phyloP scores from a whole-genome alignment of 2,329 filamentous ascomycete species.

The Emergomyces pasteurianus region DNA sequence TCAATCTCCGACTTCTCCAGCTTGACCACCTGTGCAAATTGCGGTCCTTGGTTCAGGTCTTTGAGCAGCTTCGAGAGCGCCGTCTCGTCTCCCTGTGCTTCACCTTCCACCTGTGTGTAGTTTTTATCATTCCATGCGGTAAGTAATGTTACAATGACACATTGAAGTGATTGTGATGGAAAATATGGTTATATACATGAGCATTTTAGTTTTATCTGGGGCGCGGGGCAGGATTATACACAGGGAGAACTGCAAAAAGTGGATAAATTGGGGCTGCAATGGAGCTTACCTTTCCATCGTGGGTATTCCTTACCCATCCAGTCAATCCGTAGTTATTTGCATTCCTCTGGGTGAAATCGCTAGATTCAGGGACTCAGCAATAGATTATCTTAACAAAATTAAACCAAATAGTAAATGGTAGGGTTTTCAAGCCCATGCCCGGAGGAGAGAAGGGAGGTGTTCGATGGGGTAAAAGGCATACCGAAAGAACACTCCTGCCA shows the following conservation, averaged over 20 bases:
- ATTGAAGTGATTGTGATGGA: too few relatives aligned
- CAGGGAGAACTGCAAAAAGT: too few relatives aligned
- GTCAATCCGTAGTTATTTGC: conserved; percentile 33
- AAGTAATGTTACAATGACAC: too few relatives aligned
- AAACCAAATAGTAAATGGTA: too few relatives aligned
- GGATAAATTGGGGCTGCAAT: too few relatives aligned
- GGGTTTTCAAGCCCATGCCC: too few relatives aligned
- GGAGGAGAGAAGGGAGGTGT: not conserved
- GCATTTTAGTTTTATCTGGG: too few relatives aligned
- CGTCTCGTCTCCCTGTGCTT: conserved; percentile 65
- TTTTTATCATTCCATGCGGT: not conserved
- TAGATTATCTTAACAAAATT: not conserved
- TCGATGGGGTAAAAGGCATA: not conserved
- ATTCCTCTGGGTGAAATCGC: conserved; percentile 33
- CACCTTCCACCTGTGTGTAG: conserved; percentile 62
- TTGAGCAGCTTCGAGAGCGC: conserved; percentile 58
- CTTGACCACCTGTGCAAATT: conserved; percentile 58
- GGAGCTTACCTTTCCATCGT: conserved; percentile 30
- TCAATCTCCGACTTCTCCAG: conserved; percentile 59
- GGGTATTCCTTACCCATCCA: conserved; percentile 39
- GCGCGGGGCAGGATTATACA: too few relatives aligned
- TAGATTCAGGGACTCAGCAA: conserved; percentile 5
- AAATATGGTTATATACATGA: too few relatives aligned
- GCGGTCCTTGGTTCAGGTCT: conserved; percentile 63
- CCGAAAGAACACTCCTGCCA: conserved; percentile 2